Evolutionary conservation across 768 basidiomycete species (phyloP).

Genomic region (Pleurotus tuber-regium): DNA sequence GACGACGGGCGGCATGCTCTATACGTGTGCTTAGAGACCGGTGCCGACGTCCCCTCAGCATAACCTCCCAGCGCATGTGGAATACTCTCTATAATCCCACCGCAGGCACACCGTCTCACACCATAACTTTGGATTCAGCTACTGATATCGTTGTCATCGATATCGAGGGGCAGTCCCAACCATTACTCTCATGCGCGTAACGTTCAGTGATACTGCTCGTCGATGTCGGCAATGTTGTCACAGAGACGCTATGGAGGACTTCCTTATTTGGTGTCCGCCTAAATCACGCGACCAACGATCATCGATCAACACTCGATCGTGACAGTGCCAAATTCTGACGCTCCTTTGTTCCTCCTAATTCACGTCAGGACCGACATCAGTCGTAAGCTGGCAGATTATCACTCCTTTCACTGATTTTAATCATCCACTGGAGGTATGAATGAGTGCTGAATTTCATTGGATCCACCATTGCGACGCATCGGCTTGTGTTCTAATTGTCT

Average conservation of each 20-base stretch:
- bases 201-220: background rate
- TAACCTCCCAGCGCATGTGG: too few relatives aligned
- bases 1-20: too few relatives aligned
- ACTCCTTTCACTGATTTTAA: background rate
- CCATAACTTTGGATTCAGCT: background rate
- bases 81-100: background rate
- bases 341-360: conserved; percentile 7
- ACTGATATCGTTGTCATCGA: background rate
- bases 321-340: conserved; percentile 5
- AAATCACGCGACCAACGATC: background rate
- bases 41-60: background rate
- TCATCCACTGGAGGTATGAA: too few relatives aligned
- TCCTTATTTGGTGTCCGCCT: background rate
- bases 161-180: conserved; percentile 9
- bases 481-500: conserved; percentile 1
- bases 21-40: background rate
- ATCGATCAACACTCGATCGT: conserved; percentile 4
- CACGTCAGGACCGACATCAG: background rate
- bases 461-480: too few relatives aligned
- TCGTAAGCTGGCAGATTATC: background rate
- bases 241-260: conserved; percentile 10
- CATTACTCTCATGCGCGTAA: background rate
- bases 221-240: conserved; percentile 2
- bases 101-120: background rate
- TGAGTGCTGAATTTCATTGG: too few relatives aligned